A percentile compares a stretch with the other conserved stretches of the same genome.
Evolutionary conservation across 768 basidiomycete species (phyloP).

Genomic region (Boletus rufocinnamomeus): DNA sequence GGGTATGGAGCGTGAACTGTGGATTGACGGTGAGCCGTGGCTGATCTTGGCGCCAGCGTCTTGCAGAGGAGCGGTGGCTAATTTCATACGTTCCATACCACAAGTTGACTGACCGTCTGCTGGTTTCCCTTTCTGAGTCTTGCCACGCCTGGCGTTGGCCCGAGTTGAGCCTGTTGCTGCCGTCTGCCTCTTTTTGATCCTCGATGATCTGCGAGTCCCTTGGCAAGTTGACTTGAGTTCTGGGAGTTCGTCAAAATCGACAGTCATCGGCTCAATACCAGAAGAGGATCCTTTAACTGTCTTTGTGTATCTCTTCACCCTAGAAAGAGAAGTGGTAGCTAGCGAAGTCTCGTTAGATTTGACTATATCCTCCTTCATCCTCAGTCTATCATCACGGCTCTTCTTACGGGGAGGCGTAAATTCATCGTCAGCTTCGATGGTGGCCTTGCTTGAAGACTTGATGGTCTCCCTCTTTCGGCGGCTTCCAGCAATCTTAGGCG

Average conservation of each 20-base stretch:
- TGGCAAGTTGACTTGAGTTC: conserved; percentile 5
- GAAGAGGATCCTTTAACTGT: conserved; percentile 39
- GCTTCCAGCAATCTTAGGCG: conserved; percentile 22
- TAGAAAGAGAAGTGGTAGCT: conserved; percentile 6
- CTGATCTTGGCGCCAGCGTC: background rate
- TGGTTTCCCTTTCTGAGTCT: conserved; percentile 10
- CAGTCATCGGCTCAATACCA: conserved; percentile 1
- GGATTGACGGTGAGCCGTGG: background rate
- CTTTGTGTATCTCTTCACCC: conserved; percentile 36
- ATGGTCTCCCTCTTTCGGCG: conserved; percentile 31
- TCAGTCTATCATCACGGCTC: conserved; percentile 11
- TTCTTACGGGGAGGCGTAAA: conserved; percentile 24
- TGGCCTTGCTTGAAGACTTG: conserved; percentile 3
- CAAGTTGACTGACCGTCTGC: background rate
- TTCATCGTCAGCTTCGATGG: conserved; percentile 19
- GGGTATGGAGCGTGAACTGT: background rate
- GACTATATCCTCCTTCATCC: background rate
- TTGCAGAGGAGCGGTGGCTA: background rate
- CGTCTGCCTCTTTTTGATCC: conserved; percentile 18
- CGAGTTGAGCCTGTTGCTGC: conserved; percentile 3
- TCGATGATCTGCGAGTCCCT: conserved; percentile 21
- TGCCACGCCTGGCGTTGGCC: conserved; percentile 33
- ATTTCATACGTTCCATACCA: background rate
- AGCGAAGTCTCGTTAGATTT: background rate
- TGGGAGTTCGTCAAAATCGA: conserved; percentile 39